Evolutionary conservation across 1,139 yeast genomes (phyloP).

Genomic region (Zhuliangozyma blackwelliae): DNA sequence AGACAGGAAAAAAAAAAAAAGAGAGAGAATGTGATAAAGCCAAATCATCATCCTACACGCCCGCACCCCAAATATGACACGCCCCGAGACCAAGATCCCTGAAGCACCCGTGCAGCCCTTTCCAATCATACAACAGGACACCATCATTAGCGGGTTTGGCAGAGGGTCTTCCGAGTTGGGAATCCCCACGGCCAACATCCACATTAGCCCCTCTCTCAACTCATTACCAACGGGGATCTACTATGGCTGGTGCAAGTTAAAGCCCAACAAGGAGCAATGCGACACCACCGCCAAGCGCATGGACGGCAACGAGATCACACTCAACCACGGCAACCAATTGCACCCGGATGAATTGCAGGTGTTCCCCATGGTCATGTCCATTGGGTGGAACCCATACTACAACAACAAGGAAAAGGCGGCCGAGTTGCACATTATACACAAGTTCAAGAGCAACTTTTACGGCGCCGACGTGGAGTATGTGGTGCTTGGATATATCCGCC

Average conservation of each 20-base stretch:
- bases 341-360: constrained; percentile 35
- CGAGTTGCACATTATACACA: constrained; percentile 82
- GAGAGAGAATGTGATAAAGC: background rate
- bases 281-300: constrained; percentile 18
- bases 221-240: constrained; percentile 78
- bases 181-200: constrained; percentile 92
- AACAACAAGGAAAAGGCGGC: constrained; percentile 74
- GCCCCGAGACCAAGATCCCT: constrained; percentile 40
- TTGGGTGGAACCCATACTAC: constrained; percentile 95
- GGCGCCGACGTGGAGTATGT: constrained; percentile 71
- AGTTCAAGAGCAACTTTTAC: constrained; percentile 66
- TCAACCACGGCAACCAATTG: constrained; percentile 60
- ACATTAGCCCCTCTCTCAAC: constrained; percentile 49
- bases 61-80: constrained; percentile 12
- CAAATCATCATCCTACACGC: background rate
- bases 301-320: constrained; percentile 43
- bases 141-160: constrained; percentile 85
- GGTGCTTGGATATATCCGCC: constrained; percentile 85
- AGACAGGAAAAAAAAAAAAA: background rate
- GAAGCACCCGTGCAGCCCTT: constrained; percentile 39
- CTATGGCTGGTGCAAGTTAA: constrained; percentile 71
- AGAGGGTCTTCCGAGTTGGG: constrained; percentile 93
- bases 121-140: constrained; percentile 57
- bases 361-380: constrained; percentile 88
- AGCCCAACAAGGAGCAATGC: constrained; percentile 4